Percentiles rank a stretch among this genome's conserved stretches.
Conservation (phyloP, 2,329 filamentous ascomycete genomes). For the Paracoccidioides lutzii region DNA sequence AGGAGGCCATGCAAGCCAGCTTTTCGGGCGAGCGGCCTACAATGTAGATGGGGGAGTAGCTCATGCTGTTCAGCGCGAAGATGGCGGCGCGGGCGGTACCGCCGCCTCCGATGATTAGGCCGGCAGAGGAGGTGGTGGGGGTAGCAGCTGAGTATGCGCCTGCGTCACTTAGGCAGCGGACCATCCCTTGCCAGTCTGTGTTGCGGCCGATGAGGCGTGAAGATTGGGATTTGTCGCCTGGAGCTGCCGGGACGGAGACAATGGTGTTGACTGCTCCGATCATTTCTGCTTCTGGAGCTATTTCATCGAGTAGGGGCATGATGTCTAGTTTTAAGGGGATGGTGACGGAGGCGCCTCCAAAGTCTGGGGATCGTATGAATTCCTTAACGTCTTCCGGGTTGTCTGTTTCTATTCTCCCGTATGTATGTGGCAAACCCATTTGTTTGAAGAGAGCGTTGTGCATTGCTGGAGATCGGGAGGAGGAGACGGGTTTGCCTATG, state of each 20-base stretch:
- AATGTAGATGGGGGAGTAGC: slow-evolving; percentile 75
- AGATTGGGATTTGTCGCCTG: slow-evolving; percentile 31
- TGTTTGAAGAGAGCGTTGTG: slow-evolving; percentile 74
- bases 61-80: slow-evolving; percentile 72
- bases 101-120: slow-evolving; percentile 77
- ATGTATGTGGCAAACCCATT: slow-evolving; percentile 73
- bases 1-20: slow-evolving; percentile 51
- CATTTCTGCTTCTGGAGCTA: slow-evolving; percentile 62
- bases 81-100: slow-evolving; percentile 87
- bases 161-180: slow-evolving; percentile 57
- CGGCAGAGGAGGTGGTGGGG: slow-evolving; percentile 36
- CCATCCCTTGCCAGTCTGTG: slow-evolving; percentile 93
- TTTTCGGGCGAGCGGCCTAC: slow-evolving; percentile 64
- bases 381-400: slow-evolving; percentile 46
- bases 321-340: slow-evolving; percentile 90
- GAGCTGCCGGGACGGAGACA: slow-evolving; percentile 41
- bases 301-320: slow-evolving; percentile 63
- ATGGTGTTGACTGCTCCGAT: slow-evolving; percentile 96
- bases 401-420: slow-evolving; percentile 63
- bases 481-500: slow-evolving; percentile 72
- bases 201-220: slow-evolving; percentile 66
- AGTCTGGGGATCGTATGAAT: slow-evolving; percentile 56
- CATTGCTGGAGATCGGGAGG: slow-evolving; percentile 73
- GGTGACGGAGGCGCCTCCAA: slow-evolving; percentile 89
- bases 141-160: slow-evolving; percentile 42